Base-by-base conservation (phyloP, 202 grass and related monocot genomes). In the Setaria italica region DNA sequence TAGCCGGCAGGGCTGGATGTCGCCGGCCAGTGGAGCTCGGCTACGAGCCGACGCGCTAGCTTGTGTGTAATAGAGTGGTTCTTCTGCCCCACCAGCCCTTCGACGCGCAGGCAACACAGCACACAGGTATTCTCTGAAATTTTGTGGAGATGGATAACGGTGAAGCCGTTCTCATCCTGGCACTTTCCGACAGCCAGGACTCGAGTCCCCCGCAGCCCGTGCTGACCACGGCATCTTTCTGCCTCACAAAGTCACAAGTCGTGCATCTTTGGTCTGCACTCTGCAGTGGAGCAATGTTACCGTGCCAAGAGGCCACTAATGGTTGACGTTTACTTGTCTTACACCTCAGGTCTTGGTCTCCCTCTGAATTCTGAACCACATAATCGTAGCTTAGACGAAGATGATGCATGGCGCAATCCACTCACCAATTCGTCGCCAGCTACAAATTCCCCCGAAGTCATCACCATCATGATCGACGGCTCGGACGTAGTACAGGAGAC, bases 241-340 rank as follows among this genome's bases (percentile, higher is more conserved):
- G 20, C 5, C n/a, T 46, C 43, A 41, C 39, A 41, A 41, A 41
- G 39, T 41, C 39, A 41, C 39, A 30, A 48, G 43, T 48, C n/a
- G n/a, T 29, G n/a, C 43, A 8, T 25, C 20, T 46, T 30, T 46
- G n/a, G 11, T 14, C 5, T 48, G 19, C 14, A 39, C 11, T 14
- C 5, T 48, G 4, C 14, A 39, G 34, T 37, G 35, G 16, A 67
- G 16, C 35, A 67, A 19, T 33, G 3, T 9, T 13, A 4, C 33
- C 63, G 62, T 9, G 19, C 1, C 20, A 25, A 47, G 10, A 30
- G 45, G 45, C 13, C 11, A 30, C 8, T 29, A 9, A 29, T 21
- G 21, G 46, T 72, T 16, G 69, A 72, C 68, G 68, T 62, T 48
- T 71, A 48, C 68, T 47, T 13, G 6, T 70, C 42, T n/a, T 70